Conservation (phyloP, 164 flowering plant species). For the Vitis amurensis region DNA sequence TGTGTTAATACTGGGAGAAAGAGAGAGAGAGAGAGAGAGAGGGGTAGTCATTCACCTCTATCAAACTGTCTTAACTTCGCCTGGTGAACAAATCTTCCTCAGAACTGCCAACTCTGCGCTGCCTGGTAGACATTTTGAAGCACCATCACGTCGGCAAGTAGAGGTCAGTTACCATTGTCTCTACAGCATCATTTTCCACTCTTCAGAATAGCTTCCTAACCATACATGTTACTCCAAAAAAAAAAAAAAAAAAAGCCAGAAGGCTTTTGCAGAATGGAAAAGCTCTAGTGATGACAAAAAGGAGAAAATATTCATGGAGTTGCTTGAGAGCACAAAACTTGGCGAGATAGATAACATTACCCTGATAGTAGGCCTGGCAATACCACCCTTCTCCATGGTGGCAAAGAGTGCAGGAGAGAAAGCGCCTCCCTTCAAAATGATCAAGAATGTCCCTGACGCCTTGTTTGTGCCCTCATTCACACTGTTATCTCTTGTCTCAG, state of each 20-base stretch:
- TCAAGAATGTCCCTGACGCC: conserved; percentile 65
- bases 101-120: conserved; percentile 65
- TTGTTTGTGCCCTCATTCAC: conserved; percentile 69
- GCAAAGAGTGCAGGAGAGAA: conserved; percentile 67
- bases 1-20: too few relatives aligned
- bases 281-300: conserved; percentile 11
- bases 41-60: too few relatives aligned
- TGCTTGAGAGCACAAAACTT: conserved; percentile 37
- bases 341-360: conserved; percentile 43
- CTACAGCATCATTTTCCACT: neutral
- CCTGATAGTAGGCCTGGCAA: conserved; percentile 46
- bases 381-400: conserved; percentile 79
- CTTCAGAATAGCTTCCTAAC: neutral
- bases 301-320: conserved; percentile 32
- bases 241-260: conserved; percentile 23
- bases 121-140: conserved; percentile 77
- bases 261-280: conserved; percentile 36
- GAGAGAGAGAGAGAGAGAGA: too few relatives aligned
- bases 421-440: conserved; percentile 42
- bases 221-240: neutral
- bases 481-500: conserved; percentile 41
- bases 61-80: neutral
- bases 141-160: conserved; percentile 38
- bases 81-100: conserved; percentile 8
- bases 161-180: conserved; percentile 29